Evolutionary conservation across 768 basidiomycete genomes (phyloP).

Genomic region (Tephrocybe sp.): DNA sequence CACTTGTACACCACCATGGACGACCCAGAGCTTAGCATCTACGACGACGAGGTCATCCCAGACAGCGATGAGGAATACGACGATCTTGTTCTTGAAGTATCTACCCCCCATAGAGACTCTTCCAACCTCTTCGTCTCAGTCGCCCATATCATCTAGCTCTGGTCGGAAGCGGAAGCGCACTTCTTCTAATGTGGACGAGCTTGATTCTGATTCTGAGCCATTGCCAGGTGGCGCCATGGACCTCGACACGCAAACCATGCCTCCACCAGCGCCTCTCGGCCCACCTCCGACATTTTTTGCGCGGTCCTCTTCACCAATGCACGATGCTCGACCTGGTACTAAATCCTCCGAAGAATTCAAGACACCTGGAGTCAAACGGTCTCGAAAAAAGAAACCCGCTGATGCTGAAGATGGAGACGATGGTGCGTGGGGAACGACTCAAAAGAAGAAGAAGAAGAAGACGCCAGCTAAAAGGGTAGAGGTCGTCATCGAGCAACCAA

Average conservation of each 20-base stretch:
- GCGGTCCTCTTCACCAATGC: slow-evolving; percentile 37
- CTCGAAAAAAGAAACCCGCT: slow-evolving; percentile 17
- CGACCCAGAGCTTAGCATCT: neutral
- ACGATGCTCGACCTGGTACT: neutral
- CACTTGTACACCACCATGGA: slow-evolving; percentile 8
- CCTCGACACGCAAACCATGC: slow-evolving; percentile 10
- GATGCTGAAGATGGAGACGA: slow-evolving; percentile 1
- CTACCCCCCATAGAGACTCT: slow-evolving; percentile 35
- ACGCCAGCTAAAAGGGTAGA: slow-evolving; percentile 24
- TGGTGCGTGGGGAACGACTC: slow-evolving; percentile 9
- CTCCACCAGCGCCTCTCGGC: slow-evolving; percentile 14
- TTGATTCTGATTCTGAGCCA: slow-evolving; percentile 18
- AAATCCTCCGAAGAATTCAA: neutral
- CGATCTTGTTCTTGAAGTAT: too few relatives aligned
- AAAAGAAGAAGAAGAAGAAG: slow-evolving; percentile 24
- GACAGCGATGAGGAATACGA: too few relatives aligned
- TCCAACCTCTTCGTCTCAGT: slow-evolving; percentile 32
- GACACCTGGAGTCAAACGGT: slow-evolving; percentile 8
- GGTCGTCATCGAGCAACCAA: slow-evolving; percentile 15
- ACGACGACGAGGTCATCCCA: neutral
- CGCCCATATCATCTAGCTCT: slow-evolving; percentile 17
- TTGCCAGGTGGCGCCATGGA: slow-evolving; percentile 1
- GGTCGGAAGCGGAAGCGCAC: slow-evolving; percentile 17
- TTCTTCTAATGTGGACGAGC: slow-evolving; percentile 27
- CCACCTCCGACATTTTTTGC: slow-evolving; percentile 48